Percentiles rank a stretch among this genome's conserved stretches.
Evolutionary conservation across 106 monocot genomes (phyloP).

Genomic region (Acorus calamus): DNA sequence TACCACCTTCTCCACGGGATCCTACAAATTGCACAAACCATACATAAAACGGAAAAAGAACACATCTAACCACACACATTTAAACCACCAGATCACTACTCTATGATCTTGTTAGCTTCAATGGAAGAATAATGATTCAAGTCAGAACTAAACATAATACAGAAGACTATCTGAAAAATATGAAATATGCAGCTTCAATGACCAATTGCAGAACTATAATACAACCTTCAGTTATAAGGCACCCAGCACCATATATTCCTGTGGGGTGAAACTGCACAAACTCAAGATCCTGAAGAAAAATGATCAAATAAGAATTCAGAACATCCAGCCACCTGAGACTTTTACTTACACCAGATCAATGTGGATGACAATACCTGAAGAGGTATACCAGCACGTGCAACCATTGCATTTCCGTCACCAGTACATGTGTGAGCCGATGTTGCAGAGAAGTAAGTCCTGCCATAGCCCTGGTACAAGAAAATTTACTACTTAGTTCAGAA

Average conservation of each 20-base stretch:
- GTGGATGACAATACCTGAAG: slow-evolving; percentile 43
- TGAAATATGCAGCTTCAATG: neutral
- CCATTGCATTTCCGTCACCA: slow-evolving; percentile 98
- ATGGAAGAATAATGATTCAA: neutral
- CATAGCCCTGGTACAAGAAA: slow-evolving; percentile 64
- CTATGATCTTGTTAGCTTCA: neutral
- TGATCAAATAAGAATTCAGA: neutral
- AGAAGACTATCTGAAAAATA: neutral
- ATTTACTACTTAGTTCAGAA: neutral
- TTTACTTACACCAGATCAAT: neutral
- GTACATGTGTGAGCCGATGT: slow-evolving; percentile 99
- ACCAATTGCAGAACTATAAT: neutral
- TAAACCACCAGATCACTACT: neutral
- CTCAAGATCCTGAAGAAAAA: slow-evolving; percentile 80
- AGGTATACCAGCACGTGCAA: slow-evolving; percentile 92
- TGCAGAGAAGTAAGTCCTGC: slow-evolving; percentile 93
- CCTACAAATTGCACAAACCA: slow-evolving; percentile 25
- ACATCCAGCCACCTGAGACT: neutral
- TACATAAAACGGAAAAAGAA: neutral
- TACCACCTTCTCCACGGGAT: slow-evolving; percentile 97
- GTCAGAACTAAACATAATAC: neutral
- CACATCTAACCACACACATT: neutral
- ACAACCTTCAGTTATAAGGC: slow-evolving; percentile 95
- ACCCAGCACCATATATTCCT: slow-evolving; percentile 98
- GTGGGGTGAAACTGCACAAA: slow-evolving; percentile 99